Base-by-base conservation (phyloP, 306 rosid species). In the Geum urbanum region DNA sequence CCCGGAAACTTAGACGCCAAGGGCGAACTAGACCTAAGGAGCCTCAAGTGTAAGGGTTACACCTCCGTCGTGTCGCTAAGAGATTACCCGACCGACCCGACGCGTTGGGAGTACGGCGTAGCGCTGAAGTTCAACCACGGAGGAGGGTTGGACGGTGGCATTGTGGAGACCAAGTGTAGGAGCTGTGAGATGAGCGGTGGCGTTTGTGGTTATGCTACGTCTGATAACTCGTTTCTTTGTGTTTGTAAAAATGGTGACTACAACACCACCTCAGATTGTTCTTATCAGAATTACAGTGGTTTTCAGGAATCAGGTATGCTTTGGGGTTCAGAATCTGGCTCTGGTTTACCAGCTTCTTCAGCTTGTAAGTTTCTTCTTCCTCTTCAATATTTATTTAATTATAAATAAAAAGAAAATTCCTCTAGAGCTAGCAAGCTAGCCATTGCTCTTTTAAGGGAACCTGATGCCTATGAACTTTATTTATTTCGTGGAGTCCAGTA, bases 161-260 rank as follows among this genome's bases (percentile, higher is more conserved):
- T 40, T 10, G 81, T 62, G 32, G 80, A 67, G 0, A 74, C 71
- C 18, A 79, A 83, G 40, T 89, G 91, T 65, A 77, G 39, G 9
- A 61, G 83, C 4, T 89, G 91, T 18, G 92, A 83, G 80, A 71
- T 58, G 51, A 89, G 88, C 52, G 88, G 83, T n/a, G 96, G 90
- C 3, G 66, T 85, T 8, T 86, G 96, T 44, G 96, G 96, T 53
- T 89, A 83, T 9, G 67, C 75, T 32, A 50, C 82, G 0, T 79
- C 83, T 1, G 80, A 71, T 16, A 45, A 83, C 71, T 79, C 78
- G 2, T 89, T 86, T 68, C 62, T 84, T 0, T 89, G 92, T 72
- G 88, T 83, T 2, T 86, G 96, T 56, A 71, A 79, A 63, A 78
- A 65, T 37, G 86, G 90, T 4, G 0, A 2, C 0, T 81, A 65